phyloP scores from a whole-genome alignment of 306 rosid genomes.

The Quercus engelmannii region DNA sequence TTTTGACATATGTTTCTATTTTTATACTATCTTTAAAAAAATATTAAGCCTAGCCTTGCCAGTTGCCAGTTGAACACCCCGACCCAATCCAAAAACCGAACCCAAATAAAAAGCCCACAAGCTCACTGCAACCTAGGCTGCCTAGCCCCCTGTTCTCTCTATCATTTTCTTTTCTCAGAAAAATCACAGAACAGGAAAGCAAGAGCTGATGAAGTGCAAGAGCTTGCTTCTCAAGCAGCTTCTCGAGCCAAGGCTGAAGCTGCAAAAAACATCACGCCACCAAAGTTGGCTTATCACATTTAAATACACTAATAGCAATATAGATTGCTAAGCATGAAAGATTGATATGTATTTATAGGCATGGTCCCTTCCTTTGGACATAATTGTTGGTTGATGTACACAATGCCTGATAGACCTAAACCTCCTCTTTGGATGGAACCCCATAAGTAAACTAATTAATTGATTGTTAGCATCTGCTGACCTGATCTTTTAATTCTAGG shows the following conservation, averaged over 20 bases:
- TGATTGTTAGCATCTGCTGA: neutral
- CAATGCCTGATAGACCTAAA: neutral
- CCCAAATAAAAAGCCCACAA: too few species aligned
- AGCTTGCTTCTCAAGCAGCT: conserved; percentile 83
- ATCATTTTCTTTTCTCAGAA: conserved; percentile 38
- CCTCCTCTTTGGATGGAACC: neutral
- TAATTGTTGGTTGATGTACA: neutral
- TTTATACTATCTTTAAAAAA: too few species aligned
- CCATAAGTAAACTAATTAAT: neutral
- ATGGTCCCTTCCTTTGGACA: neutral
- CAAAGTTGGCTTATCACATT: conserved; percentile 57
- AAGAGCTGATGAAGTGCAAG: conserved; percentile 51
- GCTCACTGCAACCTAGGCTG: too few species aligned
- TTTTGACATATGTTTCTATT: too few species aligned
- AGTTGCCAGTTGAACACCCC: too few species aligned
- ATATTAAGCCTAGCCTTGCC: too few species aligned
- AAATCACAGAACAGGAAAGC: conserved; percentile 35
- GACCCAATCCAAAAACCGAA: too few species aligned
- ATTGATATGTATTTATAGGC: neutral
- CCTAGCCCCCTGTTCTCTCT: conserved; percentile 5
- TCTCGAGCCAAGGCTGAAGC: conserved; percentile 68
- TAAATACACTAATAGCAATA: neutral
- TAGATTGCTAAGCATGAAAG: neutral
- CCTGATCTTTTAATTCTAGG: conserved; percentile 10
- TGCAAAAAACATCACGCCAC: conserved; percentile 59